Evolutionary conservation across 331 rosid genomes (phyloP).

Genomic region (Telfairia occidentalis): DNA sequence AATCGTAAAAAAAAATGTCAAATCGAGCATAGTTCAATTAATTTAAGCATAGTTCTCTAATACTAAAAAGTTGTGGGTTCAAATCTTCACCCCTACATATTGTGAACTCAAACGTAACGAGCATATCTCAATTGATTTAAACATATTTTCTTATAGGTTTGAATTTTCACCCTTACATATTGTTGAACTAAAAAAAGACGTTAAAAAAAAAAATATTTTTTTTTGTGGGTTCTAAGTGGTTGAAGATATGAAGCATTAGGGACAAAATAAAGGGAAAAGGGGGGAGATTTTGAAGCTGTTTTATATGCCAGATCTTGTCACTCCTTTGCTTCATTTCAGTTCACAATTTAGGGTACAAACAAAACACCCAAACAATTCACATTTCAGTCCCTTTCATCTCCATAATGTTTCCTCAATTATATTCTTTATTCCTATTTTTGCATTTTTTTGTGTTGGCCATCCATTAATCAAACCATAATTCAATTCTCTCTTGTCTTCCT

Average conservation of each 20-base stretch:
- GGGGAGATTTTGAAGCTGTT: background rate
- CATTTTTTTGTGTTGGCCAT: background rate
- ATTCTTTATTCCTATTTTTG: background rate
- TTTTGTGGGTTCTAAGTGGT: background rate
- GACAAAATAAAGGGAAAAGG: background rate
- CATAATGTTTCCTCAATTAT: background rate
- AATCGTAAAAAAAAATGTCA: no score
- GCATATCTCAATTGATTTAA: no score
- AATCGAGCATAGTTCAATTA: no score
- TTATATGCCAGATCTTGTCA: background rate
- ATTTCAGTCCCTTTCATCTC: background rate
- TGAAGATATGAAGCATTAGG: conserved; percentile 3
- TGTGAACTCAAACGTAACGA: no score
- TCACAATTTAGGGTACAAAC: background rate
- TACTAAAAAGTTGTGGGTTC: no score
- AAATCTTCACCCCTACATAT: no score
- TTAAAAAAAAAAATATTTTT: no score
- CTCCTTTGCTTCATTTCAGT: background rate
- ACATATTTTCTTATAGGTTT: no score
- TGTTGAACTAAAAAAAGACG: no score
- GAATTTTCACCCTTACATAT: no score
- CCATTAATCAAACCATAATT: background rate
- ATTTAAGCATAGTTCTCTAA: no score
- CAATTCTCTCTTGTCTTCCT: background rate
- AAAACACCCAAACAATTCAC: background rate